These are phyloP conservation scores for Laburnicola sp. DNA, from an alignment of 2,329 filamentous ascomycete species.

Conservation along the genomic window DNA sequence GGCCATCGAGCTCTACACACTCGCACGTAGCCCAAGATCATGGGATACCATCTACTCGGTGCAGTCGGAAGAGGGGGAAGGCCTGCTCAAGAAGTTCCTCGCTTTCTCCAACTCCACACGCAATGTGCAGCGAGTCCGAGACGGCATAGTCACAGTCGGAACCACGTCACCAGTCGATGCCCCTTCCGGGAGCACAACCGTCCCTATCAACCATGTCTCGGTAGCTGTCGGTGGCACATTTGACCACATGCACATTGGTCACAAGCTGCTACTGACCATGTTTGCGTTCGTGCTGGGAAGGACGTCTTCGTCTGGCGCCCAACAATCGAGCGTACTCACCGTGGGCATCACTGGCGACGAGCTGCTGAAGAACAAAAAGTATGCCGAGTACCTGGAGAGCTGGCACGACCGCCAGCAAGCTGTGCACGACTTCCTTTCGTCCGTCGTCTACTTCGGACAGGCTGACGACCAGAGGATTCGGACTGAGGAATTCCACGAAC, in stretches of 20 bases:
- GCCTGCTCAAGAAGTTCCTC: conserved; percentile 56
- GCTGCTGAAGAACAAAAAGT: conserved; percentile 86
- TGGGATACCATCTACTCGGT: conserved; percentile 70
- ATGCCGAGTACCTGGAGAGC: conserved; percentile 74
- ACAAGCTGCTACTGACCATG: conserved; percentile 94
- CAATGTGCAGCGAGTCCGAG: conserved; percentile 41
- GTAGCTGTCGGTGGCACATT: conserved; percentile 92
- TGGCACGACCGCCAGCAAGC: conserved; percentile 74
- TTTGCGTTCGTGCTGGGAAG: conserved; percentile 69
- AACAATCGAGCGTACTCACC: conserved; percentile 61
- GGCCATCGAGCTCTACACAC: conserved; percentile 53
- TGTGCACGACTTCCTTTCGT: conserved; percentile 70
- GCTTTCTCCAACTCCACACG: conserved; percentile 29
- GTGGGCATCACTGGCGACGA: conserved; percentile 89
- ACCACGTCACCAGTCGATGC: conserved; percentile 4
- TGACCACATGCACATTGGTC: conserved; percentile 91
- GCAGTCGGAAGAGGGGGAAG: conserved; percentile 65
- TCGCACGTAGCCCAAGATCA: conserved; percentile 54
- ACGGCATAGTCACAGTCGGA: conserved; percentile 38
- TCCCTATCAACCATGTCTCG: conserved; percentile 54
- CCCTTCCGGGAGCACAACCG: conserved; percentile 7
- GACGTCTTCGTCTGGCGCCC: conserved; percentile 16
- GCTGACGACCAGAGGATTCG: conserved; percentile 48
- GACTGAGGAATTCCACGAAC: conserved; percentile 51
- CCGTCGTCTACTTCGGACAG: conserved; percentile 62